Evolutionary conservation across 352 stramenopile genomes (phyloP).

Genomic region (Aphanomyces stellatus): DNA sequence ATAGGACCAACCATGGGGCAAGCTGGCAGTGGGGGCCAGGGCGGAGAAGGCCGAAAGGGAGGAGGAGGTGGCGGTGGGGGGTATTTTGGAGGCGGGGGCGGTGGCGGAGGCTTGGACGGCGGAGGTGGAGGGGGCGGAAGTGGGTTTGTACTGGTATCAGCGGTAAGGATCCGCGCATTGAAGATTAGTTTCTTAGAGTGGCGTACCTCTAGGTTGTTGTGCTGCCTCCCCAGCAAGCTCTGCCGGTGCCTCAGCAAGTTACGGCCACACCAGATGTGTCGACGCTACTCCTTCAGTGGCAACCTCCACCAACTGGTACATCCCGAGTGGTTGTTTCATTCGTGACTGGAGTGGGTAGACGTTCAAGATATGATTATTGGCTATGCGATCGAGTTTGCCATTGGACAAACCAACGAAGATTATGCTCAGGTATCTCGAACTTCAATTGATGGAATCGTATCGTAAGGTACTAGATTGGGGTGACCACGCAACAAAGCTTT

Average conservation of each 20-base stretch:
- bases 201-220: too few relatives aligned
- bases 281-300: constrained; percentile 33
- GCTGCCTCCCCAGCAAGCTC: background rate
- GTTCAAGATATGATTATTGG: constrained; percentile 23
- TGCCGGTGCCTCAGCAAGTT: background rate
- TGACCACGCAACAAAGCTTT: constrained; percentile 15
- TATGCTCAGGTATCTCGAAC: constrained; percentile 22
- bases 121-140: constrained; percentile 53
- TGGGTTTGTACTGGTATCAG: constrained; percentile 33
- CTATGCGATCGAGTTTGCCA: constrained; percentile 53
- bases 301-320: constrained; percentile 26
- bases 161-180: background rate
- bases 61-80: constrained; percentile 71
- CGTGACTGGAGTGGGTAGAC: background rate
- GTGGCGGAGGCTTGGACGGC: constrained; percentile 48
- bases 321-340: background rate
- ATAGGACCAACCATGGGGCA: constrained; percentile 38
- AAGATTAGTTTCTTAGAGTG: background rate
- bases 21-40: constrained; percentile 36
- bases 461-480: background rate
- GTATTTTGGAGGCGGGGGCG: constrained; percentile 64
- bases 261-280: background rate
- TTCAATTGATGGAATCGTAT: background rate
- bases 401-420: constrained; percentile 43
- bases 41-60: constrained; percentile 62